Evolutionary conservation across 805 yeast genomes (phyloP), one percentile per base, ranked within the genome.

Genomic region (Wickerhamiella musiphila): DNA sequence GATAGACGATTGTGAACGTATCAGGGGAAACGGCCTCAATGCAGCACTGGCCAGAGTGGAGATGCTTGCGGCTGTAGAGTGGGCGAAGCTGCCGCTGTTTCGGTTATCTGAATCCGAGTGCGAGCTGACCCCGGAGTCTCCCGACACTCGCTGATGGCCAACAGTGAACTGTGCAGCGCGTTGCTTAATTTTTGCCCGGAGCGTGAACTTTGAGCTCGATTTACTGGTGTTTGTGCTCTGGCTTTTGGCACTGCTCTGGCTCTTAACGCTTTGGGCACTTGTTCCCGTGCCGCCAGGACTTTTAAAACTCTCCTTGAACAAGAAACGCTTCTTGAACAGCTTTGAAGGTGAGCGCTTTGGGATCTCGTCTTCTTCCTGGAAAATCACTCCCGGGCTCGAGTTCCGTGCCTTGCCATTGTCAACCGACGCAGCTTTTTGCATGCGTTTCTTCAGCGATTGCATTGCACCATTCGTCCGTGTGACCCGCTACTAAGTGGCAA

Each of bases 371-470:
- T 23, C 25, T 15, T 9, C 15, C 14, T 12, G 25, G 13, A 15
- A 9, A 7, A 19, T 19, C 21, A 7, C 9, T 19, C 21, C 9
- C 21, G 9, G 21, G 21, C 6, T 19, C 9, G 6, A 19, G 6
- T 9, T 19, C 9, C 21, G 6, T 19, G 9, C 6, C 9, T 9
- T 6, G 21, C 21, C 21, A 19, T 7, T 19, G 21, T 6, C 21
- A 7, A 9, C 21, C 15, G n/a, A 13, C 26, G 18, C 15, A 17
- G 23, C 16, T 13, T 19, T 28, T 13, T 18, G 23, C 12, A 28
- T 28, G 14, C 20, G 19, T 17, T 28, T 28, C 17, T 28, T 28
- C 21, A 28, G 14, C 12, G 30, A 18, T 23, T 28, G 30, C 30
- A 28, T 28, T 12, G 10, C n/a, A 17, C 22, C 30, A 28, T 28